Evolutionary conservation across 371 early-diverging fungal species (phyloP).

Genomic region (Lichtheimia ramosa): DNA sequence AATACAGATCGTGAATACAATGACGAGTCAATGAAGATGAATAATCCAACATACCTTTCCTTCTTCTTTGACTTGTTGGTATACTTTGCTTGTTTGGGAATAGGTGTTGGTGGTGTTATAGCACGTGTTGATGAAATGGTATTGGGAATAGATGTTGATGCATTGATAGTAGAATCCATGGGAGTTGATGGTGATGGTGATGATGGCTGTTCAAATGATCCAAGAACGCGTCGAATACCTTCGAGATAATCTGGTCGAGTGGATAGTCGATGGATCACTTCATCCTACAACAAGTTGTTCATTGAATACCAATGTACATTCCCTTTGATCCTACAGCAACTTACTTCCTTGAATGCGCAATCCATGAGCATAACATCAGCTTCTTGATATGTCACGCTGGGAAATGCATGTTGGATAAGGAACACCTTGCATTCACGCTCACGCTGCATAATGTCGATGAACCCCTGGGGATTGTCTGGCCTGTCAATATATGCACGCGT

Average conservation of each 20-base stretch:
- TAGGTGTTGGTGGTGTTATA: too few species aligned
- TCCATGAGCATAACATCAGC: slow-evolving; percentile 76
- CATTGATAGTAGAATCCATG: too few species aligned
- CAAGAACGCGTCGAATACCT: slow-evolving; percentile 64
- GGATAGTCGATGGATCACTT: slow-evolving; percentile 70
- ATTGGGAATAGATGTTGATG: too few species aligned
- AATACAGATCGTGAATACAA: too few species aligned
- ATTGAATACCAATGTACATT: neutral
- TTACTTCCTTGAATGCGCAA: slow-evolving; percentile 73
- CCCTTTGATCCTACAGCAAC: neutral
- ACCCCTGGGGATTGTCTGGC: too few species aligned
- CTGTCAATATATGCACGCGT: too few species aligned
- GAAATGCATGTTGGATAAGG: slow-evolving; percentile 72
- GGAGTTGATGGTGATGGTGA: neutral
- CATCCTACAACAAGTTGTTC: slow-evolving; percentile 39
- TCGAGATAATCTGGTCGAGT: slow-evolving; percentile 67
- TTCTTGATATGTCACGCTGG: slow-evolving; percentile 72
- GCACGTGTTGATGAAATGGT: too few species aligned
- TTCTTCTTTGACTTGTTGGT: too few species aligned
- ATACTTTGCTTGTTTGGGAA: too few species aligned
- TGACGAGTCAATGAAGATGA: too few species aligned
- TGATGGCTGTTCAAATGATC: neutral
- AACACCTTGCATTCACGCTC: slow-evolving; percentile 7
- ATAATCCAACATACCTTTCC: too few species aligned
- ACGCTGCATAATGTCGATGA: neutral